Evolutionary conservation across 768 basidiomycete species (phyloP), one percentile per base, ranked within the genome.

Genomic region (Boletus insuetus): DNA sequence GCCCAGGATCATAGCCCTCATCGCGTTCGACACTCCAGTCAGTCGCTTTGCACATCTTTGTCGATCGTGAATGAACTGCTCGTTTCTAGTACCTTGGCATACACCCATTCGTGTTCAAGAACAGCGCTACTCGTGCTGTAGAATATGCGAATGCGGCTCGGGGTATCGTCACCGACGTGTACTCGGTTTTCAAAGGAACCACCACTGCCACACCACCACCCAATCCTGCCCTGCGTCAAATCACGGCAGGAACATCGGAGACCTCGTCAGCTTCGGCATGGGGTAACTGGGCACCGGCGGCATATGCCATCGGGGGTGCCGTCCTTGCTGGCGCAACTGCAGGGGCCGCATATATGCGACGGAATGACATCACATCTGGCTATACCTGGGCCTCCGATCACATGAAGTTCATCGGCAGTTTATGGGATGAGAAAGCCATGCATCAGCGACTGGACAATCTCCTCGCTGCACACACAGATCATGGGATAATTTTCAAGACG

Each of bases 21-120:
- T 93, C 45, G 87, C 94, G 7, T 96, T 89, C 65, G 94, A 98
- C 65, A 96, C 95, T 0, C 95, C 94, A 11, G 94, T 91, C 70
- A 64, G 84, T 67, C 24, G 10, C 44, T 9, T 55, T 51, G 24
- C 34, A 29, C 39, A 17, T 34, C 39, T 24, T 38, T 29, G 20
- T 42, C 46, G n/a, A 9, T 38, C 19, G 46, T 56, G 34, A 53
- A 34, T 50, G 43, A 53, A 20, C 19, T 9, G 12, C 41, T 55
- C 9, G 56, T 22, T 22, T 61, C 10, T 60, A 96, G 93, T 97
- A 88, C 72, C 82, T 92, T 20, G 94, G 95, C 14, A 74, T 98
- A 20, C 85, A 96, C 61, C 94, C 94, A 0, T 76, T 76, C 52
- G 84, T 94, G 34, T 90, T 94, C 78, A 94, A 93, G 75, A 85